Evolutionary conservation across 176 grass and related monocot species (phyloP), one percentile per base, ranked within the genome.

Genomic region (Rhynchospora pubera): DNA sequence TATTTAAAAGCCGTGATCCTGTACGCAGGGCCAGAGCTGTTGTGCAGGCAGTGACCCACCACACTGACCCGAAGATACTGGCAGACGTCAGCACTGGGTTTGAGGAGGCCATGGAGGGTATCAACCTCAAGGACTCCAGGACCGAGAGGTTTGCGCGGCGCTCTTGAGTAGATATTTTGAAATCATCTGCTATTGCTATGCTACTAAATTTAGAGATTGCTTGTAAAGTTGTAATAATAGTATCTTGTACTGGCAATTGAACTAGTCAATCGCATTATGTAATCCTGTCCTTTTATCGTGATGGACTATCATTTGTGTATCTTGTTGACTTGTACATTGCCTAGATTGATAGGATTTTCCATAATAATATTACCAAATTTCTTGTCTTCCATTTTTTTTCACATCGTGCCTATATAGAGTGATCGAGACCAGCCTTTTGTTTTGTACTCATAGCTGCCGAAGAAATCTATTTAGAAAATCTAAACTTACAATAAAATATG

Each of bases 11-110:
- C 32, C 86, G 89, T 1, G 83, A 91, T 75, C 89, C 89, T 0
- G 86, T 79, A 0, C 77, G 62, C 3, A 74, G 89, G 42, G 89
- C 86, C 28, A 79, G 89, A 46, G 89, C 89, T 21, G 88, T 91
- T 84, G 89, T 91, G 21, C 89, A 87, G 86, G 89, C 86, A 8
- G 86, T 91, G 56, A 91, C 89, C 28, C 89, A 91, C 69, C 88
- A 91, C 83, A 87, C 79, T 62, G 89, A 91, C 46, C 86, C 86
- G 19, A 83, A 88, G 39, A 68, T 91, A 66, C 86, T 91, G 15
- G 83, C 86, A 0, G 80, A 91, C 22, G 73, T 91, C 30, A 91
- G 89, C 89, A 70, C 45, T 2, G 89, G 89, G 7, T 63, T 91
- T 39, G 83, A 80, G 16, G 89, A 91, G 65, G 86, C 89, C 34